Conservation (phyloP, 768 basidiomycete genomes). For the Panaeolus cyanescens region DNA sequence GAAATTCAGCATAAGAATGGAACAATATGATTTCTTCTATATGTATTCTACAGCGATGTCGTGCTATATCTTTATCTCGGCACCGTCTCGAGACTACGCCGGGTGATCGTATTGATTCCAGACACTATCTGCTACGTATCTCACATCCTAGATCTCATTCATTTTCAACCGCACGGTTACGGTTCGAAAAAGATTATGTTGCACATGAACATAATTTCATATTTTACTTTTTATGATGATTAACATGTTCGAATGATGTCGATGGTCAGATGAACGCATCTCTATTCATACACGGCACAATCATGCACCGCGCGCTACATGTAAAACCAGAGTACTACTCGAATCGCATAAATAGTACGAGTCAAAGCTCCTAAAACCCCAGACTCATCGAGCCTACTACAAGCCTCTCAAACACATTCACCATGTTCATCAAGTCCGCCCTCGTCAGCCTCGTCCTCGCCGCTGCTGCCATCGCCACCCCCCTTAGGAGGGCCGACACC, state of each 20-base stretch:
- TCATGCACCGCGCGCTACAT: no score
- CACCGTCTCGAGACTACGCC: background rate
- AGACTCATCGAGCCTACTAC: background rate
- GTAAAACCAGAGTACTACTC: background rate
- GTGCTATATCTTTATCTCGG: no score
- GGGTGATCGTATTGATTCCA: background rate
- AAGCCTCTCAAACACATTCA: background rate
- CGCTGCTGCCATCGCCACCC: constrained; percentile 28
- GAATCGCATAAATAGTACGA: background rate
- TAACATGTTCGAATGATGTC: background rate
- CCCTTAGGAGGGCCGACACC: constrained; percentile 30
- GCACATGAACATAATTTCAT: background rate
- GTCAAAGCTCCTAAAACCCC: background rate
- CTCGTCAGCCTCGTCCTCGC: constrained; percentile 24
- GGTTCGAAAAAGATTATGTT: background rate
- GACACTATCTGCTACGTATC: background rate
- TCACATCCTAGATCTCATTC: background rate
- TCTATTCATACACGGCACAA: background rate
- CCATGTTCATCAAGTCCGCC: constrained; percentile 30
- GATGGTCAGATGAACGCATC: background rate
- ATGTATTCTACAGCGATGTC: no score
- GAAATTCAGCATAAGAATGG: no score
- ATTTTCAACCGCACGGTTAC: background rate
- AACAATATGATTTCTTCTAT: no score
- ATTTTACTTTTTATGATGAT: background rate